Conservation (phyloP, 805 yeast genomes). For the Saccharomycopsis guyanensis region DNA sequence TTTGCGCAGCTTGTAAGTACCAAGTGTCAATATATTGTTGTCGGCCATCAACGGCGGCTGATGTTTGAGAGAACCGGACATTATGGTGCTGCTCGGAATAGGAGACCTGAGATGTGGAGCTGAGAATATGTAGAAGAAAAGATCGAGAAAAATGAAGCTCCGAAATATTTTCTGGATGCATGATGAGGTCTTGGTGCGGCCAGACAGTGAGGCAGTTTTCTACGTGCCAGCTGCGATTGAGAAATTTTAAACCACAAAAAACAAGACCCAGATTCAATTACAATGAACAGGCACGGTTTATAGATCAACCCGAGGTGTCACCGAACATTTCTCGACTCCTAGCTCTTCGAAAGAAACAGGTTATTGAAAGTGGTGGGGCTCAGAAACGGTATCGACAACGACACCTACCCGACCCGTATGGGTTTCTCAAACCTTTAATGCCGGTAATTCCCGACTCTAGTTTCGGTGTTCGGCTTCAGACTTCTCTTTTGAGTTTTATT, state of each 20-base stretch:
- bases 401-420: background rate
- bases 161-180: no score
- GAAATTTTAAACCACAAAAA: no score
- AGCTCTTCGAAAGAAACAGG: background rate
- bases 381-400: background rate
- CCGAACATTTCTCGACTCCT: background rate
- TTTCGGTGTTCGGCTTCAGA: background rate
- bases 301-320: background rate
- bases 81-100: no score
- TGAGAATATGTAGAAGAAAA: no score
- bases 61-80: slow-evolving; percentile 2
- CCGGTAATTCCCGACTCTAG: background rate
- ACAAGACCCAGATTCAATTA: no score
- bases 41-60: slow-evolving; percentile 48
- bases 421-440: background rate
- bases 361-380: background rate
- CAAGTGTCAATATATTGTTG: slow-evolving; percentile 45
- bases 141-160: no score
- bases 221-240: no score
- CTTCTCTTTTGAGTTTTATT: background rate
- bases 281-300: no score
- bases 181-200: no score
- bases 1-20: slow-evolving; percentile 53
- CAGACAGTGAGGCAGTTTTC: no score
- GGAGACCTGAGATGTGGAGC: no score